These are phyloP conservation scores for Podaxis carcinomalis DNA, from an alignment of 768 basidiomycete genomes.

Conservation along the genomic window DNA sequence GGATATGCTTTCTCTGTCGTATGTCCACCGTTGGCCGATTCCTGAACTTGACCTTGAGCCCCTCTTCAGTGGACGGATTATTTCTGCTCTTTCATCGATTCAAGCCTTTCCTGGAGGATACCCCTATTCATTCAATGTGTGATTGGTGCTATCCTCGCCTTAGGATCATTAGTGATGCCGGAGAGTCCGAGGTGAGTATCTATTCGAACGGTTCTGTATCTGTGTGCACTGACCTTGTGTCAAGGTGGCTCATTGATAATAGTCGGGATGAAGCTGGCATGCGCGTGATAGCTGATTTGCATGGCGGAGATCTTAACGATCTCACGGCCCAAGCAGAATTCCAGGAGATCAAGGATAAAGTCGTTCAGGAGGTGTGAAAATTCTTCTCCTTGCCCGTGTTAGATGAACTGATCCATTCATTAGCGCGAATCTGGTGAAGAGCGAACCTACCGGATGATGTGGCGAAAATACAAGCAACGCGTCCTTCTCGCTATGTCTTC, in stretches of 20 bases:
- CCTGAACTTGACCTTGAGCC: neutral
- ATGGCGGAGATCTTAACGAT: constrained; percentile 72
- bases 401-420: neutral
- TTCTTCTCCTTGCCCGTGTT: neutral
- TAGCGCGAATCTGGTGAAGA: constrained; percentile 70
- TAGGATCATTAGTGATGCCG: constrained; percentile 77
- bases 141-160: constrained; percentile 71
- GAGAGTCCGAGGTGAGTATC: constrained; percentile 69
- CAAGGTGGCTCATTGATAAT: constrained; percentile 80
- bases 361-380: constrained; percentile 49
- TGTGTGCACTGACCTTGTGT: neutral
- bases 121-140: constrained; percentile 80
- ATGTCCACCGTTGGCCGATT: neutral
- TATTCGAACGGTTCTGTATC: neutral
- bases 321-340: constrained; percentile 68
- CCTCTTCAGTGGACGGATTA: constrained; percentile 81
- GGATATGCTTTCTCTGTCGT: constrained; percentile 83
- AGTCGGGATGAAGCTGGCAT: constrained; percentile 79
- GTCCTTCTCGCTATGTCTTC: constrained; percentile 92
- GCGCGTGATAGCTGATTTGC: constrained; percentile 76
- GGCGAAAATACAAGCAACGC: constrained; percentile 77
- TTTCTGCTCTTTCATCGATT: constrained; percentile 79
- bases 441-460: constrained; percentile 71
- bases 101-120: constrained; percentile 79
- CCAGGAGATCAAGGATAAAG: constrained; percentile 78